phyloP scores from a whole-genome alignment of 345 rosid genomes.

The Pistacia vera region DNA sequence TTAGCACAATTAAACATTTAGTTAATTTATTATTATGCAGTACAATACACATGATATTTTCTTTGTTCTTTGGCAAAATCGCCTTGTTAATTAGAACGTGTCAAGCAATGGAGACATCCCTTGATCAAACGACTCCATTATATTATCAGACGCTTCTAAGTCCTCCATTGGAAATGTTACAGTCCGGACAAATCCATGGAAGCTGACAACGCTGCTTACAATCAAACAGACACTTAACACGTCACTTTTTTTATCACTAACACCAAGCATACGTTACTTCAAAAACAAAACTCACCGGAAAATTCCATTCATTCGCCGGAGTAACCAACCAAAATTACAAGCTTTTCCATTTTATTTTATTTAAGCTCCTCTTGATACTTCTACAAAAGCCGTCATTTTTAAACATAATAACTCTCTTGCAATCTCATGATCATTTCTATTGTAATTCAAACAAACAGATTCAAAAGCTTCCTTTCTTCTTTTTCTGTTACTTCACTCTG shows the following conservation, averaged over 20 bases:
- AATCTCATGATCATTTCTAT: background rate
- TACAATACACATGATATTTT: too few species aligned
- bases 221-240: background rate
- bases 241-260: background rate
- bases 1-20: too few species aligned
- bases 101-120: too few species aligned
- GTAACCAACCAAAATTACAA: background rate
- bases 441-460: slow-evolving; percentile 56
- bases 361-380: slow-evolving; percentile 14
- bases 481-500: slow-evolving; percentile 25
- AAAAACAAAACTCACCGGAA: background rate
- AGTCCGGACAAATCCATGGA: slow-evolving; percentile 11
- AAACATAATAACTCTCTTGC: slow-evolving; percentile 8
- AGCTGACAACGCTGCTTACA: background rate
- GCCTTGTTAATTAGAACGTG: too few species aligned
- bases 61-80: too few species aligned
- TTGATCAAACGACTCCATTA: too few species aligned
- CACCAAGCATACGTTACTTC: background rate
- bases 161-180: slow-evolving; percentile 9
- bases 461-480: slow-evolving; percentile 51
- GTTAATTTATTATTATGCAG: too few species aligned
- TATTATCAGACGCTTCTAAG: too few species aligned
- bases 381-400: slow-evolving; percentile 26
- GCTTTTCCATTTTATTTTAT: background rate
- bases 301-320: too few species aligned